Percentiles rank a stretch among this genome's conserved stretches.
phyloP scores from a whole-genome alignment of 768 basidiomycete species.

The Lactarius tabidus region DNA sequence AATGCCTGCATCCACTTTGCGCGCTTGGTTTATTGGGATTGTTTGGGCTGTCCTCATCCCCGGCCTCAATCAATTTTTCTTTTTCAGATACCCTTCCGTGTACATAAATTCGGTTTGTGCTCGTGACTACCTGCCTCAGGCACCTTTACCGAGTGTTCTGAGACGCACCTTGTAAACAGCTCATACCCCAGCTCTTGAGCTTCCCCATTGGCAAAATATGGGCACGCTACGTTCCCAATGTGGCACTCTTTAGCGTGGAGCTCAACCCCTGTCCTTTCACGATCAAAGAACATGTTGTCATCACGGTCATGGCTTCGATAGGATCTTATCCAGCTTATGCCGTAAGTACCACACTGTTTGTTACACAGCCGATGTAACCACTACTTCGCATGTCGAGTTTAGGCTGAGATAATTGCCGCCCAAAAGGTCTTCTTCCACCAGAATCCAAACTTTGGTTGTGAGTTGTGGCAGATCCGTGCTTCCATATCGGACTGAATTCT shows the following conservation, averaged over 20 bases:
- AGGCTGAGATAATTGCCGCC: slow-evolving; percentile 44
- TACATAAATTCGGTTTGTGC: slow-evolving; percentile 14
- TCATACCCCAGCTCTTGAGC: slow-evolving; percentile 64
- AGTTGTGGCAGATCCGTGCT: neutral
- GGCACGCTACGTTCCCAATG: slow-evolving; percentile 49
- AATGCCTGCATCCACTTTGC: slow-evolving; percentile 37
- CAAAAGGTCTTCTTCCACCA: slow-evolving; percentile 45
- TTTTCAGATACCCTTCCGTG: slow-evolving; percentile 57
- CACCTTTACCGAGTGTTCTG: no score
- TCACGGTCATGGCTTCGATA: slow-evolving; percentile 41
- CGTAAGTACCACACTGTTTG: slow-evolving; percentile 20
- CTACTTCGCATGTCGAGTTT: neutral
- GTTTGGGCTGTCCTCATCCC: slow-evolving; percentile 55
- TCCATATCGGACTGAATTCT: neutral
- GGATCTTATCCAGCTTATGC: slow-evolving; percentile 35
- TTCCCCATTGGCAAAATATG: slow-evolving; percentile 62
- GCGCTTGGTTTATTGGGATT: slow-evolving; percentile 38
- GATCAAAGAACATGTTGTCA: slow-evolving; percentile 66
- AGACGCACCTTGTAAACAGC: slow-evolving; percentile 8
- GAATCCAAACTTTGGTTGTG: slow-evolving; percentile 35
- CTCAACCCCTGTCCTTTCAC: slow-evolving; percentile 69
- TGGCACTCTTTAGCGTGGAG: slow-evolving; percentile 47
- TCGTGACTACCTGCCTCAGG: no score
- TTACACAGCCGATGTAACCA: neutral
- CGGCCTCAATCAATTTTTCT: slow-evolving; percentile 75